Evolutionary conservation across 2,329 filamentous ascomycete species (phyloP).

Genomic region (Arthroderma sp.): DNA sequence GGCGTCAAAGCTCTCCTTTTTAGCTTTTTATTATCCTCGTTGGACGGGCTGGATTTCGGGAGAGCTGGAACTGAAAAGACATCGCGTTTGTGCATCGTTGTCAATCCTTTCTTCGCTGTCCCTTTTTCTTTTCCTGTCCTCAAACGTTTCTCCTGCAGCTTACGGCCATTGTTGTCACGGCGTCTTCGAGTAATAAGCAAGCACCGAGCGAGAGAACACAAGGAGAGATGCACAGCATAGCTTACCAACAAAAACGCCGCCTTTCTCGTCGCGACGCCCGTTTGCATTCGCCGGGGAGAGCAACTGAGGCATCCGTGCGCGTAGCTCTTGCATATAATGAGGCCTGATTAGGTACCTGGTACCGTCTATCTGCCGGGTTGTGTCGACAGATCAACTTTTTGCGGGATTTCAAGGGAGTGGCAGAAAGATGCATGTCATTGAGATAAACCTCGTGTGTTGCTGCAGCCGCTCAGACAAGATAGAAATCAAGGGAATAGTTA

Average conservation of each 20-base stretch:
- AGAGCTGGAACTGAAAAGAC: constrained; percentile 1
- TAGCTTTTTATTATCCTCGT: background rate
- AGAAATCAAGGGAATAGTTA: background rate
- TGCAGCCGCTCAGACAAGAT: constrained; percentile 9
- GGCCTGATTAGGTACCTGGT: constrained; percentile 1
- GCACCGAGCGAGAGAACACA: background rate
- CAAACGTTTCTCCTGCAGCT: background rate
- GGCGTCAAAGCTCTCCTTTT: constrained; percentile 2
- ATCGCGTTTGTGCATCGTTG: constrained; percentile 1
- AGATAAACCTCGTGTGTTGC: constrained; percentile 10
- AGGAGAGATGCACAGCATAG: background rate
- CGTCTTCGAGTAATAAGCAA: background rate
- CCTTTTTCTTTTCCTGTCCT: background rate
- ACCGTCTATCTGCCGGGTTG: constrained; percentile 6
- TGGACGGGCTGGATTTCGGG: background rate
- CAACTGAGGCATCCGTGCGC: background rate
- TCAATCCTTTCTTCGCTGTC: background rate
- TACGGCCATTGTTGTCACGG: background rate
- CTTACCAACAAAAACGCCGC: constrained; percentile 1
- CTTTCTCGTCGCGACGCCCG: background rate
- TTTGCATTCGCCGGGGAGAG: constrained; percentile 1
- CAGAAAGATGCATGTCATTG: constrained; percentile 11
- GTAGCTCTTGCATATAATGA: background rate
- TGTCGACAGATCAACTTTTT: constrained; percentile 4
- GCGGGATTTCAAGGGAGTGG: constrained; percentile 6